Conservation (phyloP, 2,329 filamentous ascomycete species). For the Aspergillaceae sp. region DNA sequence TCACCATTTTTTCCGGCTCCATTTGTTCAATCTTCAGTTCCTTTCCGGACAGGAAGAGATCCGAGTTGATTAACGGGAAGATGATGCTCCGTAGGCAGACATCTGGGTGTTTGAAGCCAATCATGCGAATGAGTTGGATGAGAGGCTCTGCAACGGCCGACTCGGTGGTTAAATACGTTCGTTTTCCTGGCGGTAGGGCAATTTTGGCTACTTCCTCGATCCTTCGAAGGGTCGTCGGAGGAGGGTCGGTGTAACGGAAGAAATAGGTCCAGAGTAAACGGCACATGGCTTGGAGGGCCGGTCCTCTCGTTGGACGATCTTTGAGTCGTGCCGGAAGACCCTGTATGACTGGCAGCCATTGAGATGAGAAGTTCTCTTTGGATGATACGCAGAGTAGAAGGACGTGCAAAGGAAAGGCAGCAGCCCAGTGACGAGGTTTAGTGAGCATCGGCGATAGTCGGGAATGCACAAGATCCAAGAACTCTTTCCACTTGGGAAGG, state of each 20-base stretch:
- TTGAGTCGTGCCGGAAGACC: conserved; percentile 74
- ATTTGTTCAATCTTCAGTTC: conserved; percentile 84
- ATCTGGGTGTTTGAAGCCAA: conserved; percentile 88
- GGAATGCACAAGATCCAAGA: conserved; percentile 68
- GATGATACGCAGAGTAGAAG: conserved; percentile 83
- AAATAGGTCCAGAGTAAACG: conserved; percentile 91
- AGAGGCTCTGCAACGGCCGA: conserved; percentile 76
- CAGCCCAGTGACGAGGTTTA: conserved; percentile 86
- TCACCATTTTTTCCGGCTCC: conserved; percentile 94
- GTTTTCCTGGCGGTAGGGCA: conserved; percentile 70
- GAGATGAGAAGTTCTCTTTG: conserved; percentile 69
- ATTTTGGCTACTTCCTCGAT: conserved; percentile 83
- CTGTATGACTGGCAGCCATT: conserved; percentile 77
- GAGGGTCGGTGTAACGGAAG: conserved; percentile 68
- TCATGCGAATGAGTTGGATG: conserved; percentile 87
- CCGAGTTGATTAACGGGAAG: conserved; percentile 90
- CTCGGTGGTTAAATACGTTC: conserved; percentile 74
- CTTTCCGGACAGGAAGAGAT: conserved; percentile 67
- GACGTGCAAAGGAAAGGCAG: conserved; percentile 79
- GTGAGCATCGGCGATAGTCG: conserved; percentile 74
- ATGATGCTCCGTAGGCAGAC: conserved; percentile 87
- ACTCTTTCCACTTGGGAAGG: conserved; percentile 76
- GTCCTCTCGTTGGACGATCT: conserved; percentile 66
- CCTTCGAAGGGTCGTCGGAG: conserved; percentile 61
- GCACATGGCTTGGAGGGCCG: conserved; percentile 82